Evolutionary conservation across 345 rosid genomes (phyloP).

Genomic region (Brassica juncea): DNA sequence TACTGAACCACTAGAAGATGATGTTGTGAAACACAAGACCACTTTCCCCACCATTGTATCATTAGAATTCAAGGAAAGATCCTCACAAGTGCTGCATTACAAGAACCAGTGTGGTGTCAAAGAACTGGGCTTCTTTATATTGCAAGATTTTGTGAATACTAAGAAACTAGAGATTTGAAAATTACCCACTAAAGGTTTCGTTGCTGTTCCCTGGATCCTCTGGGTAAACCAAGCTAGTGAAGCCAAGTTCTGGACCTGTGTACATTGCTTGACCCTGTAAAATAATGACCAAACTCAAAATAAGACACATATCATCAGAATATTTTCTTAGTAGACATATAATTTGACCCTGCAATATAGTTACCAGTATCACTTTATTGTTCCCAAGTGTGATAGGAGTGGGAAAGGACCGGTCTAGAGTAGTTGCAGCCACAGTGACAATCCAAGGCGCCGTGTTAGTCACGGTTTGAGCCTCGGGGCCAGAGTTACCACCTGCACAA

Average conservation of each 20-base stretch:
- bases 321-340: not conserved
- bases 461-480: slow-evolving; percentile 48
- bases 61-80: slow-evolving; percentile 15
- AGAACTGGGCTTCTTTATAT: not conserved
- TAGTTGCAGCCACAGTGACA: slow-evolving; percentile 52
- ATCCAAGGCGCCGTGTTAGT: slow-evolving; percentile 56
- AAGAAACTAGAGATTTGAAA: not conserved
- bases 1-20: slow-evolving; percentile 12
- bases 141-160: not conserved
- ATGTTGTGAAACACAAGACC: slow-evolving; percentile 39
- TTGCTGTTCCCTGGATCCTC: slow-evolving; percentile 36
- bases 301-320: not conserved
- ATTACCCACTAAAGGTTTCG: slow-evolving; percentile 23
- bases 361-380: slow-evolving; percentile 41
- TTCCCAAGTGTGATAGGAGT: slow-evolving; percentile 44
- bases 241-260: slow-evolving; percentile 40
- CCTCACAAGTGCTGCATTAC: slow-evolving; percentile 30
- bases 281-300: not conserved
- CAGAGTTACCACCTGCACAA: slow-evolving; percentile 43
- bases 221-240: slow-evolving; percentile 46
- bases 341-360: not conserved
- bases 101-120: not conserved
- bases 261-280: slow-evolving; percentile 20
- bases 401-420: slow-evolving; percentile 53
- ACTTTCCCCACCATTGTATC: slow-evolving; percentile 33